Evolutionary conservation across 176 grass and related monocot genomes (phyloP).

Genomic region (Metroxylon sagu): DNA sequence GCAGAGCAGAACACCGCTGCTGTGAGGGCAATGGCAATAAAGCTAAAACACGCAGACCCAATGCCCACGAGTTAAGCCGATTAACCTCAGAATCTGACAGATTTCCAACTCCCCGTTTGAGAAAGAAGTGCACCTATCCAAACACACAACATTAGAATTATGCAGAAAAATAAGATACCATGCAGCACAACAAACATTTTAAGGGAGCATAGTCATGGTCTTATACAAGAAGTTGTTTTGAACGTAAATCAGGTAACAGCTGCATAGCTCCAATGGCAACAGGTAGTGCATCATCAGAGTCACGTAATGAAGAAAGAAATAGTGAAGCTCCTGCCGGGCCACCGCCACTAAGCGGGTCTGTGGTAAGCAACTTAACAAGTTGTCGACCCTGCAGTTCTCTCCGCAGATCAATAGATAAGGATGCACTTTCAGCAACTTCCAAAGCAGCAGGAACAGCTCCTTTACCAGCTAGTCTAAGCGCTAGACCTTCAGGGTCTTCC

Average conservation of each 20-base stretch:
- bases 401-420: slow-evolving; percentile 82
- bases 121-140: slow-evolving; percentile 91
- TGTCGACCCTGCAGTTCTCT: slow-evolving; percentile 95
- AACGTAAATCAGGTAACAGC: slow-evolving; percentile 81
- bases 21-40: slow-evolving; percentile 86
- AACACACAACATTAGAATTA: slow-evolving; percentile 6
- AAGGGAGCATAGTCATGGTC: background rate
- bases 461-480: slow-evolving; percentile 83
- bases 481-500: slow-evolving; percentile 78
- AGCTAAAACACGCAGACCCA: slow-evolving; percentile 87
- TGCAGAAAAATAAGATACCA: slow-evolving; percentile 1
- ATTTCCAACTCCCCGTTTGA: slow-evolving; percentile 85
- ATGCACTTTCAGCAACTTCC: slow-evolving; percentile 90
- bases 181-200: background rate
- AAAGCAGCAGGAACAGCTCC: slow-evolving; percentile 91
- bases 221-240: slow-evolving; percentile 97
- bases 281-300: slow-evolving; percentile 96
- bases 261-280: slow-evolving; percentile 96
- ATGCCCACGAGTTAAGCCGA: slow-evolving; percentile 85
- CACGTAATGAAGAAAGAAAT: slow-evolving; percentile 84
- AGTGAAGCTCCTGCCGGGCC: slow-evolving; percentile 87
- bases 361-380: slow-evolving; percentile 85
- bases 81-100: slow-evolving; percentile 59
- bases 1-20: slow-evolving; percentile 87
- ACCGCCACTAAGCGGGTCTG: slow-evolving; percentile 87